A percentile compares a stretch with the other conserved stretches of the same genome.
These are phyloP conservation scores for Hericium erinaceus DNA, from an alignment of 768 basidiomycete species.

Conservation along the genomic window DNA sequence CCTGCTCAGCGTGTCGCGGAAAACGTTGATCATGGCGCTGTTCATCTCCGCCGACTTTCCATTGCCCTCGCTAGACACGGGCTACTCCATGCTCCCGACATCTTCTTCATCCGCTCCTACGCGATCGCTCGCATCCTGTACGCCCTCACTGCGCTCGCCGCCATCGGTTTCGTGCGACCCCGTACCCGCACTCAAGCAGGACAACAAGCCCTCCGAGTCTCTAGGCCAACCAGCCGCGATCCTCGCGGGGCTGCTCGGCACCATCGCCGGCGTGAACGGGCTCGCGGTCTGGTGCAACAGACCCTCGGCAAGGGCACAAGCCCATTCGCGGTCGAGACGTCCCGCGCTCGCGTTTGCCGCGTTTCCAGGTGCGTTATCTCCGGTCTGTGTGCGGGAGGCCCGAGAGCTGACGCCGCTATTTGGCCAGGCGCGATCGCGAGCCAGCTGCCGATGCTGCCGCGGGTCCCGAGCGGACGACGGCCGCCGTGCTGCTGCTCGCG, in stretches of 20 bases:
- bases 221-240: constrained; percentile 36
- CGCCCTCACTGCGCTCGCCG: constrained; percentile 23
- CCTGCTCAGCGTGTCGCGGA: constrained; percentile 71
- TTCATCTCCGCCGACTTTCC: constrained; percentile 63
- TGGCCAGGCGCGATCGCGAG: constrained; percentile 50
- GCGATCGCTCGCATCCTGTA: constrained; percentile 34
- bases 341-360: constrained; percentile 52
- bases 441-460: constrained; percentile 44
- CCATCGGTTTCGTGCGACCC: constrained; percentile 33
- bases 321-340: constrained; percentile 74
- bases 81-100: constrained; percentile 44
- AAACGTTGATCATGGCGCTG: constrained; percentile 75
- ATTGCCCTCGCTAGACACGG: constrained; percentile 49
- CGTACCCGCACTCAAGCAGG: constrained; percentile 26
- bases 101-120: constrained; percentile 69
- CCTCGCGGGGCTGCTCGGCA: constrained; percentile 40
- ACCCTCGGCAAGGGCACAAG: constrained; percentile 61
- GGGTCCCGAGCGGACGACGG: constrained; percentile 50
- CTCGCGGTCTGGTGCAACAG: constrained; percentile 51
- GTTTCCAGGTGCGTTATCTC: constrained; percentile 45
- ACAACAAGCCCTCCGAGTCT: constrained; percentile 20
- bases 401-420: background rate
- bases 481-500: constrained; percentile 52
- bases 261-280: constrained; percentile 54
- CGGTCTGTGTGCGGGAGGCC: background rate